Conservation (phyloP, 805 yeast species). For the Jamesozyma piceae region DNA sequence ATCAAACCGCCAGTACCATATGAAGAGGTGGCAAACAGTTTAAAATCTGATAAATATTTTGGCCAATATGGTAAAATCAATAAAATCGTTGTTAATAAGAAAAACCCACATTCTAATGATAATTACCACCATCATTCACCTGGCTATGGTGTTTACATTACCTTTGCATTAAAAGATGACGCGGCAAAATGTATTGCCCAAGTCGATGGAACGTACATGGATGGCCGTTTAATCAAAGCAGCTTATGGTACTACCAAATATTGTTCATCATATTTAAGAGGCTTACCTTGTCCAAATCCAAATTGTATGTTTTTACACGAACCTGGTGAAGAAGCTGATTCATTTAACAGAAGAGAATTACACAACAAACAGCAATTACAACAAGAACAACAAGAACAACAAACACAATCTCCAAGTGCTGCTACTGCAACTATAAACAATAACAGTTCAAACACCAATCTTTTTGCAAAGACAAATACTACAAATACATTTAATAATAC, state of each 20-base stretch:
- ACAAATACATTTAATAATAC: slow-evolving; percentile 9
- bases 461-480: slow-evolving; percentile 7
- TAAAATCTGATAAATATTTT: slow-evolving; percentile 85
- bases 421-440: slow-evolving; percentile 16
- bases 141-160: slow-evolving; percentile 92
- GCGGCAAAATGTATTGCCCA: slow-evolving; percentile 90
- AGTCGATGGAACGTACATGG: slow-evolving; percentile 85
- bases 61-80: slow-evolving; percentile 97
- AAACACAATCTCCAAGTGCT: slow-evolving; percentile 15
- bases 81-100: slow-evolving; percentile 85
- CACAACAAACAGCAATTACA: slow-evolving; percentile 29
- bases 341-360: slow-evolving; percentile 62
- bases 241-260: slow-evolving; percentile 98
- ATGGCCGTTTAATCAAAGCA: slow-evolving; percentile 82
- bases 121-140: slow-evolving; percentile 33
- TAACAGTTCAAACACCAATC: background rate
- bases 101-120: slow-evolving; percentile 36
- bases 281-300: slow-evolving; percentile 95
- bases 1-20: slow-evolving; percentile 66
- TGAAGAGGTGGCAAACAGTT: slow-evolving; percentile 72
- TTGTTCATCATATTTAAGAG: slow-evolving; percentile 91
- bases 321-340: slow-evolving; percentile 98
- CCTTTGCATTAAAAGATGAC: slow-evolving; percentile 87
- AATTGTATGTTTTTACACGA: slow-evolving; percentile 98
- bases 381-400: slow-evolving; percentile 21